These are phyloP conservation scores for Fusarium continuum DNA, from an alignment of 2,329 filamentous ascomycete genomes.

Conservation along the genomic window DNA sequence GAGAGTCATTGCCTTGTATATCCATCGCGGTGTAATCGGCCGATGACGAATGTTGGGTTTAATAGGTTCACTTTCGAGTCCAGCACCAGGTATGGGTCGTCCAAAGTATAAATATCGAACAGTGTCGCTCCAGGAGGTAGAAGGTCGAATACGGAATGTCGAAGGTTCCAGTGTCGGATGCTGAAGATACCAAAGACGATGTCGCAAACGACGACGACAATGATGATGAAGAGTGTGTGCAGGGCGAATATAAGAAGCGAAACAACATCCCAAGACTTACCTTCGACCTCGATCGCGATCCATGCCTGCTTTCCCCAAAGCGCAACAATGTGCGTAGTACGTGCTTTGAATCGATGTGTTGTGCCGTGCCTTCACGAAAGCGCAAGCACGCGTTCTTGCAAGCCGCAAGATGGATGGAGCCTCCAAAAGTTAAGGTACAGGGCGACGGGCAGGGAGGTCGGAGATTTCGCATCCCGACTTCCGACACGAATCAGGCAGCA, in stretches of 20 bases:
- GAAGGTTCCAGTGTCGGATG: background rate
- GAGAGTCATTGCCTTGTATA: background rate
- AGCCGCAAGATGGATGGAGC: slow-evolving; percentile 27
- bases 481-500: slow-evolving; percentile 22
- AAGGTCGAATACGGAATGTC: background rate
- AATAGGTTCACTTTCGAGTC: background rate
- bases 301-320: slow-evolving; percentile 37
- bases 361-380: slow-evolving; percentile 19
- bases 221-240: slow-evolving; percentile 4
- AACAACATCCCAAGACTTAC: slow-evolving; percentile 40
- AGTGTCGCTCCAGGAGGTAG: background rate
- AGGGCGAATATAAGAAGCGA: slow-evolving; percentile 15
- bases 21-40: slow-evolving; percentile 2
- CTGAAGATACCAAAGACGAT: slow-evolving; percentile 11
- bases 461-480: slow-evolving; percentile 37
- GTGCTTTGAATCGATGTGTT: slow-evolving; percentile 8
- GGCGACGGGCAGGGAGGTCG: slow-evolving; percentile 28
- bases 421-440: slow-evolving; percentile 11
- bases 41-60: background rate
- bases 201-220: slow-evolving; percentile 14
- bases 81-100: background rate
- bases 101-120: background rate
- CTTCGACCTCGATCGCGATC: slow-evolving; percentile 53
- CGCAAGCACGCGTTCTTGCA: slow-evolving; percentile 39
- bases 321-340: slow-evolving; percentile 6